Percentiles rank a stretch among this genome's conserved stretches.
These are phyloP conservation scores for Teratosphaeria viscida DNA, from an alignment of 2,329 filamentous ascomycete species.

Conservation along the genomic window DNA sequence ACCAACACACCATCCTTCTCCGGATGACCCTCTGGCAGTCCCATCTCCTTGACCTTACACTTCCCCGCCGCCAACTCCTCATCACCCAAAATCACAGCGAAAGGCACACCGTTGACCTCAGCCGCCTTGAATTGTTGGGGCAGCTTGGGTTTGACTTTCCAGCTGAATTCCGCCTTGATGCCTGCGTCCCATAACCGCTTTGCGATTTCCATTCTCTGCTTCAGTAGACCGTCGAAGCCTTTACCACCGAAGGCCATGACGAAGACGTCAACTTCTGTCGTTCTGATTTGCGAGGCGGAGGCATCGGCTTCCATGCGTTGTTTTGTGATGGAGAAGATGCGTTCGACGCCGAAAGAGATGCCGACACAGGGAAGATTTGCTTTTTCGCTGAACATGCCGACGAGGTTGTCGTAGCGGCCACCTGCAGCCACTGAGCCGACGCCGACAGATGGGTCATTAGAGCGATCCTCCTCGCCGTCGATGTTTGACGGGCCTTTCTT, in stretches of 20 bases:
- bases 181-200: slow-evolving; percentile 73
- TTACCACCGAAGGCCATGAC: slow-evolving; percentile 93
- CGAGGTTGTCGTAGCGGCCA: slow-evolving; percentile 83
- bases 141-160: slow-evolving; percentile 85
- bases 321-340: slow-evolving; percentile 88
- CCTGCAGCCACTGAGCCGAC: slow-evolving; percentile 84
- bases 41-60: slow-evolving; percentile 79
- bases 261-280: slow-evolving; percentile 76
- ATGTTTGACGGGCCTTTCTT: slow-evolving; percentile 29
- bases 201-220: slow-evolving; percentile 74
- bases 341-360: slow-evolving; percentile 88
- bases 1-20: slow-evolving; percentile 83
- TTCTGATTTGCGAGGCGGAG: slow-evolving; percentile 42
- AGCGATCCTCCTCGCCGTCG: slow-evolving; percentile 53
- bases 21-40: slow-evolving; percentile 68
- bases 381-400: slow-evolving; percentile 76
- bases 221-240: slow-evolving; percentile 67
- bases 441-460: slow-evolving; percentile 67
- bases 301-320: slow-evolving; percentile 57
- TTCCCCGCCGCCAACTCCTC: slow-evolving; percentile 77
- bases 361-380: slow-evolving; percentile 79
- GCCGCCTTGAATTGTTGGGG: slow-evolving; percentile 85
- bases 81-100: slow-evolving; percentile 82
- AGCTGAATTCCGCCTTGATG: slow-evolving; percentile 81
- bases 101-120: slow-evolving; percentile 67